These are phyloP conservation scores for Dioszegia crocea DNA, from an alignment of 768 basidiomycete species.

Conservation along the genomic window DNA sequence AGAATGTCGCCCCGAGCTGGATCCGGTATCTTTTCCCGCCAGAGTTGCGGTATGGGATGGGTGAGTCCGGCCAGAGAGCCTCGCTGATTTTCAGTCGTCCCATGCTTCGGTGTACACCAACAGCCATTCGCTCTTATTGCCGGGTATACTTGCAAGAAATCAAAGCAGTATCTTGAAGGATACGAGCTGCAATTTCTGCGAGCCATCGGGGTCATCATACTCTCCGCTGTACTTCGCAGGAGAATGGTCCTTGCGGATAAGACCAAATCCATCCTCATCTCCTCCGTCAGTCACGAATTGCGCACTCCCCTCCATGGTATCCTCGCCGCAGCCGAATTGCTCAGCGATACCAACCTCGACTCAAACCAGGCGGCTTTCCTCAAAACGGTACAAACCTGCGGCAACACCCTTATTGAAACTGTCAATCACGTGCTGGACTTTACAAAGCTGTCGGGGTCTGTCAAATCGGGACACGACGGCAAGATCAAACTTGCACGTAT, in stretches of 20 bases:
- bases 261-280: slow-evolving; percentile 58
- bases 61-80: slow-evolving; percentile 54
- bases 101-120: slow-evolving; percentile 89
- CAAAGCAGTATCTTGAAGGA: slow-evolving; percentile 63
- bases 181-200: slow-evolving; percentile 77
- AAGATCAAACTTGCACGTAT: slow-evolving; percentile 41
- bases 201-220: slow-evolving; percentile 88
- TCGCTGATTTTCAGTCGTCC: slow-evolving; percentile 60
- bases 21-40: slow-evolving; percentile 75
- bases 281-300: slow-evolving; percentile 40
- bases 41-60: slow-evolving; percentile 79
- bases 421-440: slow-evolving; percentile 96
- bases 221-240: slow-evolving; percentile 85
- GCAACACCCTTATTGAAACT: slow-evolving; percentile 90
- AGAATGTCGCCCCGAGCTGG: slow-evolving; percentile 76
- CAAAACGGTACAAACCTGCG: slow-evolving; percentile 89
- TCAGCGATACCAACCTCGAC: slow-evolving; percentile 75
- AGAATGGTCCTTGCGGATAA: slow-evolving; percentile 93
- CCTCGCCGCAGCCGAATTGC: slow-evolving; percentile 83
- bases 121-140: slow-evolving; percentile 85
- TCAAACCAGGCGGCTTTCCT: slow-evolving; percentile 79
- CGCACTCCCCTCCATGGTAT: slow-evolving; percentile 87
- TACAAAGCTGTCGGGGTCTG: slow-evolving; percentile 84
- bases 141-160: slow-evolving; percentile 75
- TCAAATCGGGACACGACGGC: slow-evolving; percentile 63